phyloP scores from a whole-genome alignment of 2,329 filamentous ascomycete genomes.

The Teratosphaeria gauchensis region DNA sequence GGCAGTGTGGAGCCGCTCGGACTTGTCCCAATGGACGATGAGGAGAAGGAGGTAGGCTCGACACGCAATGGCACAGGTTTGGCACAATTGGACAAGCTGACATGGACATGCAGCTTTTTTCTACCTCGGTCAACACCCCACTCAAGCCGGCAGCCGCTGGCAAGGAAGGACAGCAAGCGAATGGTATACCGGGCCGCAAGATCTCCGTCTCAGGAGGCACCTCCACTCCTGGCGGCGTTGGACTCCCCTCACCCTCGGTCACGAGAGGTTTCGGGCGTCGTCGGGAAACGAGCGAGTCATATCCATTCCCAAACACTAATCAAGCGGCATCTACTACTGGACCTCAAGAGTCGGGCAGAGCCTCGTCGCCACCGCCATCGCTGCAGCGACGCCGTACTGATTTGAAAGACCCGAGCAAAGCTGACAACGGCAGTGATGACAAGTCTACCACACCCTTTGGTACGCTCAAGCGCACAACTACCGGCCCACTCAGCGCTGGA shows the following conservation, averaged over 20 bases:
- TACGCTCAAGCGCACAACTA: constrained; percentile 47
- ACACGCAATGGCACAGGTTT: not conserved
- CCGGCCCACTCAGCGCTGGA: constrained; percentile 43
- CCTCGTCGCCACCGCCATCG: constrained; percentile 51
- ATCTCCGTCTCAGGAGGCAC: constrained; percentile 63
- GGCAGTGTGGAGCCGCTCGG: constrained; percentile 63
- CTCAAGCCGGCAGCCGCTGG: constrained; percentile 69
- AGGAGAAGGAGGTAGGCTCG: constrained; percentile 50
- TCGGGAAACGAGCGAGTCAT: constrained; percentile 73
- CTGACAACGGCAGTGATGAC: constrained; percentile 28
- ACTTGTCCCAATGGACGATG: constrained; percentile 60
- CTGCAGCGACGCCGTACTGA: constrained; percentile 54
- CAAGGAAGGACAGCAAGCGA: constrained; percentile 52
- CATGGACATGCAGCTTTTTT: constrained; percentile 53
- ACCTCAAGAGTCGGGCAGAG: constrained; percentile 52
- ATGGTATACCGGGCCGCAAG: constrained; percentile 61
- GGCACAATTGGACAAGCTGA: constrained; percentile 2
- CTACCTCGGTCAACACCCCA: constrained; percentile 82
- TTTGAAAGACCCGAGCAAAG: constrained; percentile 40
- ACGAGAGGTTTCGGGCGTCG: constrained; percentile 63
- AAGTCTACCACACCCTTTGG: constrained; percentile 37
- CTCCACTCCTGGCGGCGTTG: constrained; percentile 53
- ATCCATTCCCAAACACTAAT: constrained; percentile 38
- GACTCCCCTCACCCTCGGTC: constrained; percentile 62
- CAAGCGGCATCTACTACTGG: constrained; percentile 52